phyloP scores from a whole-genome alignment of 2,329 filamentous ascomycete genomes.

The Pseudonectria buxi region DNA sequence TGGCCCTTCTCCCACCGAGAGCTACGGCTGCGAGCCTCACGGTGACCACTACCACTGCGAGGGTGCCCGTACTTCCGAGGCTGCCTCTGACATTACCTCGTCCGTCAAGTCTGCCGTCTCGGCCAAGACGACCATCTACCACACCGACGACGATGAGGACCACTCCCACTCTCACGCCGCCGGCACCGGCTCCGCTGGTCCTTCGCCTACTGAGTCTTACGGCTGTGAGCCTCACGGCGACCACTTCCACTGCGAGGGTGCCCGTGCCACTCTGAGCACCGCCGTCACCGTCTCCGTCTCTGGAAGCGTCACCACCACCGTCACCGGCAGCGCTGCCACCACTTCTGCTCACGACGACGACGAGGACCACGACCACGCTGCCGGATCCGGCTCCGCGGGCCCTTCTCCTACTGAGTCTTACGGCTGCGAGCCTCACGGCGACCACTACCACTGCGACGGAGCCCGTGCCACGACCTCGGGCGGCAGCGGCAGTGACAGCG shows the following conservation, averaged over 20 bases:
- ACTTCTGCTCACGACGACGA: neutral
- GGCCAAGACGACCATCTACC: slow-evolving; percentile 1
- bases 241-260: slow-evolving; percentile 12
- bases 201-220: slow-evolving; percentile 18
- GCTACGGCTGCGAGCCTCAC: slow-evolving; percentile 11
- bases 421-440: neutral
- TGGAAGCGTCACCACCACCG: neutral
- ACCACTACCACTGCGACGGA: slow-evolving; percentile 18
- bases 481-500: neutral
- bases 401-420: neutral
- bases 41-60: slow-evolving; percentile 5
- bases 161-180: slow-evolving; percentile 3
- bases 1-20: slow-evolving; percentile 17
- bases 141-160: slow-evolving; percentile 10
- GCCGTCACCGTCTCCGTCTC: neutral
- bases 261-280: neutral
- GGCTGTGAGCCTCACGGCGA: slow-evolving; percentile 19
- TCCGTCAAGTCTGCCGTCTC: neutral
- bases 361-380: neutral
- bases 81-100: neutral
- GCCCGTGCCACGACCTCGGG: slow-evolving; percentile 4
- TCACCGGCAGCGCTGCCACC: neutral
- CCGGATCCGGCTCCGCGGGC: accelerated
- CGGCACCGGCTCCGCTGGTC: slow-evolving; percentile 4
- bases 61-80: too few species aligned